Base-by-base conservation (phyloP, 2,329 filamentous ascomycete genomes). In the Bipolaris oryzae region DNA sequence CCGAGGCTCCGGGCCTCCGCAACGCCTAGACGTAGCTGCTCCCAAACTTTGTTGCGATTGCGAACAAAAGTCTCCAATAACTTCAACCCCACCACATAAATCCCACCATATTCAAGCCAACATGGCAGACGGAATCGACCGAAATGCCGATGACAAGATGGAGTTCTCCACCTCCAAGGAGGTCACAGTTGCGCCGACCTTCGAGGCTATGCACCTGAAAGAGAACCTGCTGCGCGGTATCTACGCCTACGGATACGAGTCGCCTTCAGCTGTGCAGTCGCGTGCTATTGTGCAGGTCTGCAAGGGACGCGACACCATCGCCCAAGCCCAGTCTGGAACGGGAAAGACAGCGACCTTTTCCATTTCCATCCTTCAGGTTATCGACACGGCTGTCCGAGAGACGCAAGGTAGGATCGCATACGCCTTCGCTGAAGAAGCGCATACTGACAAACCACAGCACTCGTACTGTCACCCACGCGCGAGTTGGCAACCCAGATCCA, bases 81-180 rank as follows among this genome's bases (percentile, higher is more conserved):
- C 37, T 49, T 23, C 42, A 16, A 23, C 49, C n/a, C 46, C 44
- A 16, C 33, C 16, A 18, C 51, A 44, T 28, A 34, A 2, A 35
- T 10, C 18, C 34, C 13, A 50, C 18, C 44, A 16, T 31, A 44
- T 21, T 31, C 55, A 39, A 43, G 34, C 23, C 63, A 90, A 62
- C 69, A 99, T 98, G 95, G 92, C 93, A 63, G 94, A 98, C 79
- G 88, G 85, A 67, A 89, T 98, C 76, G 94, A 99, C 80, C 89
- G 91, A 80, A 93, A 93, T 81, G 88, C 89, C 64, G 95, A 98
- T 78, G 93, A 96, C 84, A 88, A 91, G 79, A 96, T 98, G 88
- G 94, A 98, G 82, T 98, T 99, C 79, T 90, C 89, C 65, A 99
- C 95, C 77, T 97, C 94, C 63, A 97, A 96, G 81, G 95, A 98